Conservation (phyloP, 179 eudicot species). For the Corrigiola litoralis region DNA sequence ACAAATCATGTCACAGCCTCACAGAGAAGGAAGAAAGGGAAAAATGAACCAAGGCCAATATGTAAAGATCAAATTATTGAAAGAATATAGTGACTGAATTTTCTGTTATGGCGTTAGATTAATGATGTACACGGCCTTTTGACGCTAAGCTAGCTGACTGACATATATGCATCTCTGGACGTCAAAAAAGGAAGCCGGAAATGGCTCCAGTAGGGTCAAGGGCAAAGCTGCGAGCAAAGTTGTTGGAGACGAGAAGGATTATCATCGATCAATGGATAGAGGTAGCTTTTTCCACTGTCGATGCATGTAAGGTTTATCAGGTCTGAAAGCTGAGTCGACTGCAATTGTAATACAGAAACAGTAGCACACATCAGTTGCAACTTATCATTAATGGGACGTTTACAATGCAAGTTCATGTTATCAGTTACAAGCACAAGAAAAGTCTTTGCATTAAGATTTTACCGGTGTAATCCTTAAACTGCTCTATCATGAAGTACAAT, state of each 20-base stretch:
- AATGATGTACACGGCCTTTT: too few species aligned
- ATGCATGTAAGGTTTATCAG: slow-evolving; percentile 47
- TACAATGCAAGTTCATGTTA: neutral
- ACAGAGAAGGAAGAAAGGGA: too few species aligned
- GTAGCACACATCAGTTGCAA: neutral
- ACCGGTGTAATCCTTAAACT: too few species aligned
- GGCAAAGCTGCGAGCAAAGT: slow-evolving; percentile 59
- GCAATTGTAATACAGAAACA: slow-evolving; percentile 18
- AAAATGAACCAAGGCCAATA: too few species aligned
- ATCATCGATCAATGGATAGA: slow-evolving; percentile 22
- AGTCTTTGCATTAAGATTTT: too few species aligned
- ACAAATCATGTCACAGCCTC: too few species aligned
- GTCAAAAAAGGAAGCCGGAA: neutral
- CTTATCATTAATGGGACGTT: neutral
- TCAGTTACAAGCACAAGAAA: neutral
- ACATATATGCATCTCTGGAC: neutral
- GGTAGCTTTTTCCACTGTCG: slow-evolving; percentile 35
- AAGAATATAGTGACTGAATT: too few species aligned
- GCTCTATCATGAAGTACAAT: neutral
- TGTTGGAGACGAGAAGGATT: slow-evolving; percentile 27
- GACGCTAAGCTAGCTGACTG: too few species aligned
- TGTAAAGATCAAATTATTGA: too few species aligned
- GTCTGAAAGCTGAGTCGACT: slow-evolving; percentile 33
- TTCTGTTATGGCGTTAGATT: too few species aligned
- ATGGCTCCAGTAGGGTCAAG: slow-evolving; percentile 14